phyloP scores from a whole-genome alignment of 139 green algal genomes.

The Pseudopediastrum boryanum region DNA sequence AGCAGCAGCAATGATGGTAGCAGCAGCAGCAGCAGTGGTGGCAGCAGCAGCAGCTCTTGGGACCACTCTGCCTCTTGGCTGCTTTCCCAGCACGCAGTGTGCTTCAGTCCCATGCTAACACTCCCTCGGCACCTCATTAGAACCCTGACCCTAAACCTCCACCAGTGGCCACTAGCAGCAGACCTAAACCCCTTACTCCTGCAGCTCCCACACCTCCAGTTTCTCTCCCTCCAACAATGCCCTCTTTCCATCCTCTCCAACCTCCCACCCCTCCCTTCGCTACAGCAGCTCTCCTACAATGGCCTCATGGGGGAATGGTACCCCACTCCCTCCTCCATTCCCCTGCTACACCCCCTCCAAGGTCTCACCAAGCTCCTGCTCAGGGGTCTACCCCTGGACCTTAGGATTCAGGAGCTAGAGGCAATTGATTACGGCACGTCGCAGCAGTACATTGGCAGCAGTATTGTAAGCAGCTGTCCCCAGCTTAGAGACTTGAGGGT shows the following conservation, averaged over 20 bases:
- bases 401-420: constrained; percentile 14
- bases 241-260: constrained; percentile 2
- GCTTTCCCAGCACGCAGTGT: too few species aligned
- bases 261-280: neutral
- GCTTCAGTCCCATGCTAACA: neutral
- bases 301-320: constrained; percentile 1
- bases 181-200: neutral
- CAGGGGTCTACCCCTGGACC: constrained; percentile 5
- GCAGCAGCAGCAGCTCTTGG: too few species aligned
- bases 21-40: neutral
- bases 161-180: neutral
- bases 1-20: neutral
- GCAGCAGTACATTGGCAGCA: constrained; percentile 23
- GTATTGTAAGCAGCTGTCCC: constrained; percentile 10
- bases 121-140: neutral
- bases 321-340: neutral
- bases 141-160: constrained; percentile 2
- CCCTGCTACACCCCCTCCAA: constrained; percentile 4
- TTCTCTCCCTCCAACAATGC: neutral
- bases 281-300: neutral
- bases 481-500: neutral
- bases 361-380: neutral
- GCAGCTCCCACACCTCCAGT: neutral
- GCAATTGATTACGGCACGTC: neutral
- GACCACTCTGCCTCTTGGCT: too few species aligned